phyloP scores from a whole-genome alignment of 306 rosid species.

The Vigna mungo region DNA sequence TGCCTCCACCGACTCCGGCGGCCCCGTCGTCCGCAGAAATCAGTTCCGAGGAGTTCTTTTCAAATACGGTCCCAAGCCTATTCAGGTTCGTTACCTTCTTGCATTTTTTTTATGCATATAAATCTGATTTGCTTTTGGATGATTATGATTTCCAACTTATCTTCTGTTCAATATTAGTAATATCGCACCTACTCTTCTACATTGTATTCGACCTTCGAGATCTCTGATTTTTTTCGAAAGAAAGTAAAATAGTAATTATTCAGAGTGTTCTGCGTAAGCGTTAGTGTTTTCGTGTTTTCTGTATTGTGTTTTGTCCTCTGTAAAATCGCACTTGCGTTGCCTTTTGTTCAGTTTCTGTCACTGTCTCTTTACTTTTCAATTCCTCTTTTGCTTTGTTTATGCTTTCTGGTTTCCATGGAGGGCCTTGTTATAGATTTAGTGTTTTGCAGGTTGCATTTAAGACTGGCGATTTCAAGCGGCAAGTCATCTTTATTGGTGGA shows the following conservation, averaged over 20 bases:
- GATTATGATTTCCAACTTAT: slow-evolving; percentile 1
- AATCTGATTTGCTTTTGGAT: slow-evolving; percentile 20
- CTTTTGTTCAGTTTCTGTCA: neutral
- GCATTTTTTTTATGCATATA: neutral
- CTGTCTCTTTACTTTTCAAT: slow-evolving; percentile 4
- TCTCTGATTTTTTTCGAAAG: slow-evolving; percentile 28
- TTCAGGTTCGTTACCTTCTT: slow-evolving; percentile 68
- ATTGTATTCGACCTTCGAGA: slow-evolving; percentile 34
- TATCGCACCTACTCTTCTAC: slow-evolving; percentile 30
- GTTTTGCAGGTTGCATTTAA: slow-evolving; percentile 89
- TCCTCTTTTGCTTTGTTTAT: neutral
- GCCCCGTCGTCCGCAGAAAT: slow-evolving; percentile 74
- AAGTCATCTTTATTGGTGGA: slow-evolving; percentile 96
- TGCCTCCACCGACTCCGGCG: slow-evolving; percentile 46
- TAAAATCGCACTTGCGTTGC: neutral
- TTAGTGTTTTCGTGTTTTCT: neutral
- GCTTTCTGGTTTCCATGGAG: neutral
- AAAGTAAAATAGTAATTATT: neutral
- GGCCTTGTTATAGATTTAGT: slow-evolving; percentile 27
- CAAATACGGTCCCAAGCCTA: slow-evolving; percentile 92
- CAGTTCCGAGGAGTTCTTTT: slow-evolving; percentile 84
- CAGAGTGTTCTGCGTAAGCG: neutral
- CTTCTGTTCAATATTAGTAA: neutral
- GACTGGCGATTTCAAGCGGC: slow-evolving; percentile 87
- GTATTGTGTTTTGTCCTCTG: neutral